Evolutionary conservation across 1,139 yeast species (phyloP).

Genomic region (Schwanniomyces etchellsii): DNA sequence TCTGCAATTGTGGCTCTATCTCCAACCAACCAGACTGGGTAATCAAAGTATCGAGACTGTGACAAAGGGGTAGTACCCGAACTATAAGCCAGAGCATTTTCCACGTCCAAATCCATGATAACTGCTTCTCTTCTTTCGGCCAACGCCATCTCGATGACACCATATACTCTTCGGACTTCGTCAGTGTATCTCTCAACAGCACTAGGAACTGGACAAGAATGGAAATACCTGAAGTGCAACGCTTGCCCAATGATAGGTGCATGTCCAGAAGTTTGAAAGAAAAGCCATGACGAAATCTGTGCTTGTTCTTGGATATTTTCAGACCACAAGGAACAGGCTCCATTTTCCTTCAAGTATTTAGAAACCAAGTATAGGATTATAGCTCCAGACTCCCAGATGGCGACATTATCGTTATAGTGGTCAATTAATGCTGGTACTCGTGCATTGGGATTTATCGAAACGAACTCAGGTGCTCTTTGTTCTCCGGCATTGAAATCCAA

Average conservation of each 20-base stretch:
- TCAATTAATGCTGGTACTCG: conserved; percentile 92
- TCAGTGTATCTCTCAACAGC: conserved; percentile 91
- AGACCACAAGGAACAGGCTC: conserved; percentile 77
- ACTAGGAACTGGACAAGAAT: conserved; percentile 77
- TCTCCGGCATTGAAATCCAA: conserved; percentile 87
- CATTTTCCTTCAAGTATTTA: conserved; percentile 62
- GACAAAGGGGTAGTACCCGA: conserved; percentile 86
- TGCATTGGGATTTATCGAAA: conserved; percentile 88
- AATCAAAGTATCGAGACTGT: conserved; percentile 82
- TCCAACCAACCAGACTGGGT: conserved; percentile 94
- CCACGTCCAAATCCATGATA: conserved; percentile 86
- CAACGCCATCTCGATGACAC: conserved; percentile 90
- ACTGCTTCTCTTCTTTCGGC: conserved; percentile 90
- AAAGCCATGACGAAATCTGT: conserved; percentile 85
- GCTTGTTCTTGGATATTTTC: conserved; percentile 76
- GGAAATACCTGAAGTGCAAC: conserved; percentile 86
- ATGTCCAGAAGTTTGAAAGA: conserved; percentile 93
- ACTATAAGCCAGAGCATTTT: conserved; percentile 82
- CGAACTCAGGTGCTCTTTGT: conserved; percentile 90
- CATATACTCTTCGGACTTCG: conserved; percentile 90
- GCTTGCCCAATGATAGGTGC: conserved; percentile 99
- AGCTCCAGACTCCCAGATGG: conserved; percentile 95
- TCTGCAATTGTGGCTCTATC: conserved; percentile 90
- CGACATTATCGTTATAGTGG: conserved; percentile 70
- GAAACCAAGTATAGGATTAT: conserved; percentile 73